Evolutionary conservation across 495 filamentous ascomycete species (phyloP), one percentile per base, ranked within the genome.

Genomic region (Lineolata rhizophorae): DNA sequence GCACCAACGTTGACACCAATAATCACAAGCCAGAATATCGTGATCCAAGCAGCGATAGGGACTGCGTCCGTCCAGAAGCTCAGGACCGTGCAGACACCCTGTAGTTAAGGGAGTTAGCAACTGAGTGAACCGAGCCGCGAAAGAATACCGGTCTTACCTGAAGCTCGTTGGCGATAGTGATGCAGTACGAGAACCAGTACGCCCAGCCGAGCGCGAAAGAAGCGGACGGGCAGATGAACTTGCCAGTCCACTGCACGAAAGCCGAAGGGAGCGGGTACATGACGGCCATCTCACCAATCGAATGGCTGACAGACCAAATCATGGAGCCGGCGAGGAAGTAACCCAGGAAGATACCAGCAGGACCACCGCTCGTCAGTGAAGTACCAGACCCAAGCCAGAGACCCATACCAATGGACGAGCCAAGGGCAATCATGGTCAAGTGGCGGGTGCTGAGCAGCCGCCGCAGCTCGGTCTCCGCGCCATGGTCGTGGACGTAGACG

Each of bases 341-440:
- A 12, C 44, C 37, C 2, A 47, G 2, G 22, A 48, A 40, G 22
- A 44, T 38, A 41, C 35, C 33, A 30, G 40, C 39, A 15, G 39
- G 45, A 15, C 42, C 43, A 13, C 42, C 36, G 27, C 17, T 13
- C 8, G 38, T 24, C 1, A 43, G 39, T 20, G 38, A 41, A n/a
- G 30, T 38, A 22, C 45, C 43, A 20, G 36, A 32, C 5, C 43
- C 45, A 12, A 48, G 39, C 39, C 42, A 48, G 20, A 48, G 25
- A 10, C 45, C 45, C 36, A 42, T 43, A 12, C 45, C 43, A 36
- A 48, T 48, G 13, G 36, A 38, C 20, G 41, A 44, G 14, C 45
- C 45, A 3, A 46, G 35, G 1, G 45, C 42, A 29, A 48, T 46
- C 39, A 48, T 46, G 19, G 35, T 40, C 5, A 43, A 19, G 31